Conservation (phyloP, 2,329 filamentous ascomycete genomes). For the Falciphora oryzae region DNA sequence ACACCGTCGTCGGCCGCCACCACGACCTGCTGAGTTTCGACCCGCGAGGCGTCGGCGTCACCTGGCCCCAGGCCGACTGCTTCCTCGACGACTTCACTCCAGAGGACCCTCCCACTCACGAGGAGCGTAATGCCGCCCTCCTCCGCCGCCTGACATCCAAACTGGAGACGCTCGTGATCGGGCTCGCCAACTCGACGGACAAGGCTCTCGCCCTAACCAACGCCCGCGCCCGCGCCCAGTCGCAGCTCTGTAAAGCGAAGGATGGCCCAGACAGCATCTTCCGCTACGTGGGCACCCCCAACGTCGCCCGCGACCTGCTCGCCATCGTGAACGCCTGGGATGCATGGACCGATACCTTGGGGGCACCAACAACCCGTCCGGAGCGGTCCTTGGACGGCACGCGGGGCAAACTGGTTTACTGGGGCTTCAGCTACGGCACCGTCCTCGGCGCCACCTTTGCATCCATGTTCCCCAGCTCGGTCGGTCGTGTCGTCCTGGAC, state of each 20-base stretch:
- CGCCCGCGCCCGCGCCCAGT: conserved; percentile 24
- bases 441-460: conserved; percentile 31
- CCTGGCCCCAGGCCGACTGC: conserved; percentile 34
- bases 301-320: conserved; percentile 34
- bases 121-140: conserved; percentile 22
- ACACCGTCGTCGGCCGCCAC: conserved; percentile 30
- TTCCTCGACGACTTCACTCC: conserved; percentile 21
- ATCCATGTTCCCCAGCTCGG: conserved; percentile 27
- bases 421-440: conserved; percentile 33
- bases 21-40: conserved; percentile 43
- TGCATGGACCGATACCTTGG: conserved; percentile 21
- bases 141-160: conserved; percentile 30
- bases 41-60: conserved; percentile 37
- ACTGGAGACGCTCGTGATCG: conserved; percentile 23
- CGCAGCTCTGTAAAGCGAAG: conserved; percentile 26
- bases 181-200: conserved; percentile 29
- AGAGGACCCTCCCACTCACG: conserved; percentile 18
- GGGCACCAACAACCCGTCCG: conserved; percentile 11
- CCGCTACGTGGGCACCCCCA: conserved; percentile 25
- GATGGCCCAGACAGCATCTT: conserved; percentile 27
- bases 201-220: conserved; percentile 24
- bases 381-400: conserved; percentile 7
- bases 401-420: conserved; percentile 25
- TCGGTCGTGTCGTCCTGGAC: conserved; percentile 27
- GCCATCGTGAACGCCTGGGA: conserved; percentile 35